A percentile compares a stretch with the other conserved stretches of the same genome.
Evolutionary conservation across 1,284 basidiomycete genomes (phyloP).

Genomic region (Apiotrichum domesticum): DNA sequence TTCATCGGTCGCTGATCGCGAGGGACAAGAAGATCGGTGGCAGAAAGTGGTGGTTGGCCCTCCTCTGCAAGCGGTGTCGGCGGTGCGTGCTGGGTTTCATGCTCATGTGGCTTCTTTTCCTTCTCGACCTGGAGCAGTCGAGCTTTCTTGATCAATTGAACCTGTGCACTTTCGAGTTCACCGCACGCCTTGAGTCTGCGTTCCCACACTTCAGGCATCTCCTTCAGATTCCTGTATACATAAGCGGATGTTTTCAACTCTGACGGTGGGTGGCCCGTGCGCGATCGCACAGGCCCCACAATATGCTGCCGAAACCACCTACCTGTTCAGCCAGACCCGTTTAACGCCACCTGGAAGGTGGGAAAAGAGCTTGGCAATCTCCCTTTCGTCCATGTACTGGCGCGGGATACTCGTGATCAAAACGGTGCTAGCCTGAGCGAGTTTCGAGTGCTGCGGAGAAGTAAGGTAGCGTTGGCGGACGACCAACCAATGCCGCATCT

Average conservation of each 20-base stretch:
- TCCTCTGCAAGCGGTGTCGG: conserved; percentile 22
- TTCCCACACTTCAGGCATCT: conserved; percentile 60
- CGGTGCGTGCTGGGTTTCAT: background rate
- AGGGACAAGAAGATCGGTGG: conserved; percentile 59
- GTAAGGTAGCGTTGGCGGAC: conserved; percentile 66
- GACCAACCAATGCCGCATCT: conserved; percentile 60
- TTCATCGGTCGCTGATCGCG: conserved; percentile 68
- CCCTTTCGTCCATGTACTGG: conserved; percentile 56
- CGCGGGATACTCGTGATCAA: conserved; percentile 68
- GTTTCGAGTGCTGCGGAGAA: conserved; percentile 56
- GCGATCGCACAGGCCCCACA: too few species aligned
- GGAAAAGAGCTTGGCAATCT: conserved; percentile 59
- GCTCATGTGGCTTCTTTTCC: background rate
- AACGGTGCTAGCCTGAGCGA: conserved; percentile 69
- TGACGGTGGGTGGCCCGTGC: too few species aligned
- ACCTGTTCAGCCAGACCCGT: conserved; percentile 63
- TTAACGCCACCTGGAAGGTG: conserved; percentile 72
- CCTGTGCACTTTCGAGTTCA: conserved; percentile 61
- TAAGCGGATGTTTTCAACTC: too few species aligned
- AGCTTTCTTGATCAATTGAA: conserved; percentile 54
- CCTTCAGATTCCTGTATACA: conserved; percentile 49
- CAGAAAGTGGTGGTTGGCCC: conserved; percentile 4
- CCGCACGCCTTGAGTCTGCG: conserved; percentile 55
- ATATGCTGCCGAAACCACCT: background rate
- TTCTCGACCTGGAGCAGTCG: conserved; percentile 17